Conservation (phyloP, 805 yeast species). For the Vanderwaltozyma verrucispora region DNA sequence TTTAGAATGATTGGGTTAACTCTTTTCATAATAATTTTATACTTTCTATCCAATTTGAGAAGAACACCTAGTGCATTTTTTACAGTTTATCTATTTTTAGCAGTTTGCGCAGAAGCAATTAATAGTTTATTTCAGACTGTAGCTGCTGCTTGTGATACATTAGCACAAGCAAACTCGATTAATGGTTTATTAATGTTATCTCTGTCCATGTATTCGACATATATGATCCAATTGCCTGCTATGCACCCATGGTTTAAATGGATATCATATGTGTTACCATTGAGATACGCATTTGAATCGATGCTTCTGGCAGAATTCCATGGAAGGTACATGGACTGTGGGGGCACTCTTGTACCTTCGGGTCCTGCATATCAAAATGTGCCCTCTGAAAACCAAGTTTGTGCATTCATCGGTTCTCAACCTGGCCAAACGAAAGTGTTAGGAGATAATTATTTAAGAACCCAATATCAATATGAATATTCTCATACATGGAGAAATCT, state of each 20-base stretch:
- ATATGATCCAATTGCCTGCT: constrained; percentile 44
- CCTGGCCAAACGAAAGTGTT: constrained; percentile 42
- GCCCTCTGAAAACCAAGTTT: constrained; percentile 33
- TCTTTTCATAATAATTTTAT: constrained; percentile 38
- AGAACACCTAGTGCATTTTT: constrained; percentile 47
- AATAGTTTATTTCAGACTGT: constrained; percentile 40
- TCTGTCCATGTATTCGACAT: constrained; percentile 48
- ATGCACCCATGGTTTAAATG: constrained; percentile 63
- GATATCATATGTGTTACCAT: constrained; percentile 45
- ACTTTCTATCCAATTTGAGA: constrained; percentile 47
- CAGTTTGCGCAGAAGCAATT: constrained; percentile 17
- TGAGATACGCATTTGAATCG: constrained; percentile 48
- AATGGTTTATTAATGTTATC: constrained; percentile 43
- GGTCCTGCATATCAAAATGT: constrained; percentile 43
- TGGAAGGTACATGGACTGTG: constrained; percentile 22
- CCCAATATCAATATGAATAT: constrained; percentile 41
- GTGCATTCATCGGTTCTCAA: constrained; percentile 51
- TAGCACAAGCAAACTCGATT: constrained; percentile 47
- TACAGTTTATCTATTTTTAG: constrained; percentile 35
- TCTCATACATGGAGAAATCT: constrained; percentile 73
- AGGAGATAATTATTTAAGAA: constrained; percentile 49
- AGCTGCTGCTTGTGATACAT: constrained; percentile 38
- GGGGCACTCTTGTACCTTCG: constrained; percentile 37
- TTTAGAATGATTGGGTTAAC: constrained; percentile 41
- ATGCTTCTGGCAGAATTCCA: constrained; percentile 28